phyloP scores from a whole-genome alignment of 805 yeast species.

The Wickerhamomyces strasburgensis region DNA sequence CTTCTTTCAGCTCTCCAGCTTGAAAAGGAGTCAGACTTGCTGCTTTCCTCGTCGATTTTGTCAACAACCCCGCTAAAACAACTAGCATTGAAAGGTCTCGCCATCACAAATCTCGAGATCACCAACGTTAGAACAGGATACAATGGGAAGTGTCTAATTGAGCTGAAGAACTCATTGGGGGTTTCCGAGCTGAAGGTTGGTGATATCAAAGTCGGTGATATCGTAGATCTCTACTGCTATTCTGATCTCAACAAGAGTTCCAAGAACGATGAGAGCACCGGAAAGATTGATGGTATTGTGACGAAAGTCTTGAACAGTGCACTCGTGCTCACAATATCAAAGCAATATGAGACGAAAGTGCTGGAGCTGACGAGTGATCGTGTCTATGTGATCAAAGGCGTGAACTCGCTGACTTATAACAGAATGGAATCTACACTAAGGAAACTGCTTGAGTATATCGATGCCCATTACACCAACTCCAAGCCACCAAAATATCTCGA shows the following conservation, averaged over 20 bases:
- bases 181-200: constrained; percentile 39
- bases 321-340: constrained; percentile 59
- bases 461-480: constrained; percentile 5
- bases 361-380: constrained; percentile 39
- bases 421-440: constrained; percentile 76
- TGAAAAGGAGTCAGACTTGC: not conserved
- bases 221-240: constrained; percentile 40
- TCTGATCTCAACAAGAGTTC: too few species aligned
- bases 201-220: constrained; percentile 68
- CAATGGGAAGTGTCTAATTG: constrained; percentile 70
- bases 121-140: constrained; percentile 68
- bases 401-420: constrained; percentile 68
- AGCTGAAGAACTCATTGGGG: constrained; percentile 52
- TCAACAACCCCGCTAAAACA: constrained; percentile 45
- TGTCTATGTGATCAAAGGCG: constrained; percentile 53
- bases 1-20: not conserved
- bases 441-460: constrained; percentile 48
- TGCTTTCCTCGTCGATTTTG: not conserved
- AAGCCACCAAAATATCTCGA: not conserved
- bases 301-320: constrained; percentile 43
- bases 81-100: constrained; percentile 69
- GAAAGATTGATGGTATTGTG: constrained; percentile 51
- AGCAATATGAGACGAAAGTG: constrained; percentile 45
- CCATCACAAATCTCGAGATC: constrained; percentile 59
- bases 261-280: constrained; percentile 11